Evolutionary conservation across 192 early-diverging fungal genomes (phyloP).

Genomic region (Entomortierella parvispora): DNA sequence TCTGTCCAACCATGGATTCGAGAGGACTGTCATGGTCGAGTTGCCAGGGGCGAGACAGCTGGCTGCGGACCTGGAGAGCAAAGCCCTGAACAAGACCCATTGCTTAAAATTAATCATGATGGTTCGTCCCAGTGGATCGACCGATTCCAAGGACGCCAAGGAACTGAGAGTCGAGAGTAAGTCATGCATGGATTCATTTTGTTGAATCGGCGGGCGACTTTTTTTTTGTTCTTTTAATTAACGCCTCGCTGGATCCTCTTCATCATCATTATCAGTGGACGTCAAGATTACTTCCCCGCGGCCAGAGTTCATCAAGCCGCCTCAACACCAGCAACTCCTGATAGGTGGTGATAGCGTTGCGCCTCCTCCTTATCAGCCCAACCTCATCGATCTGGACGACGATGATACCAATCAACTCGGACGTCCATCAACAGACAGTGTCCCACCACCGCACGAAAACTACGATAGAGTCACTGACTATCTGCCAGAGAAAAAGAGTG

Average conservation of each 20-base stretch:
- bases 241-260: too few species aligned
- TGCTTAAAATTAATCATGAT: slow-evolving; percentile 45
- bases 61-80: slow-evolving; percentile 18
- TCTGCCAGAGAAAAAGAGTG: too few species aligned
- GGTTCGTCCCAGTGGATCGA: slow-evolving; percentile 12
- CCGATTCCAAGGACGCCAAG: slow-evolving; percentile 23
- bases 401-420: too few species aligned
- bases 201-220: neutral
- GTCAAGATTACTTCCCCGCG: slow-evolving; percentile 38
- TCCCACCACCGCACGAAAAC: too few species aligned
- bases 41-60: slow-evolving; percentile 25
- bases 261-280: slow-evolving; percentile 28
- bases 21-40: slow-evolving; percentile 30
- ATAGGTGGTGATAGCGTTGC: neutral
- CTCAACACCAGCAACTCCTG: neutral
- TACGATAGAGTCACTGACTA: too few species aligned
- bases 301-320: slow-evolving; percentile 26
- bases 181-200: slow-evolving; percentile 2
- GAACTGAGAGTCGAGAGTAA: slow-evolving; percentile 40
- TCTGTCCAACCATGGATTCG: slow-evolving; percentile 21
- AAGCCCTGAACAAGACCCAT: slow-evolving; percentile 18
- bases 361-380: slow-evolving; percentile 31
- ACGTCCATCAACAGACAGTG: too few species aligned
- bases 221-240: neutral
- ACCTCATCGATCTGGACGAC: too few species aligned